These are phyloP conservation scores for Aspergillus ruber DNA, from an alignment of 2,329 filamentous ascomycete genomes.

Conservation along the genomic window DNA sequence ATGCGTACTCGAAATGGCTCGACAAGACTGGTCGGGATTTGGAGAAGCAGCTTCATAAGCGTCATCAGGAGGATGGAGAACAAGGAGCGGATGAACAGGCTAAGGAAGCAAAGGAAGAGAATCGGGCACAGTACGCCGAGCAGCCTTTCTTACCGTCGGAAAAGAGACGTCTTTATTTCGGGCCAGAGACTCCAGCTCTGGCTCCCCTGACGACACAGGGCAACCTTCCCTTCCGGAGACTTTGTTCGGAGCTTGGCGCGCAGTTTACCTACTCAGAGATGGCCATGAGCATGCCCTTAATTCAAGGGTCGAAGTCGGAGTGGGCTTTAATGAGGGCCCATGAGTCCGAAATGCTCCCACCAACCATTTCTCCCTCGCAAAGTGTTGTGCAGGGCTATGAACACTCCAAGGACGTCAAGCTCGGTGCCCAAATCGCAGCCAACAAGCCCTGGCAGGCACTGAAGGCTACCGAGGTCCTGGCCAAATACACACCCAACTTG, in stretches of 20 bases:
- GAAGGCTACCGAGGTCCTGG: constrained; percentile 79
- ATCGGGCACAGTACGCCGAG: constrained; percentile 74
- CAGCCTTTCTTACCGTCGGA: constrained; percentile 85
- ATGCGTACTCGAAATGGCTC: constrained; percentile 71
- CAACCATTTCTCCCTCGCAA: constrained; percentile 52
- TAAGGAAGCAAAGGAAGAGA: constrained; percentile 54
- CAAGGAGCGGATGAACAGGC: constrained; percentile 22
- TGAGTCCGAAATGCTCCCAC: constrained; percentile 69
- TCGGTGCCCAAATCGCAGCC: constrained; percentile 86
- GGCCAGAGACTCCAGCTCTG: constrained; percentile 84
- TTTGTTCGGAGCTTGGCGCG: constrained; percentile 83
- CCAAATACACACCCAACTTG: constrained; percentile 69
- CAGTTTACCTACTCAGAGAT: constrained; percentile 97
- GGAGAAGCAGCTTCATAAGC: constrained; percentile 46
- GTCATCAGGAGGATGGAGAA: constrained; percentile 31
- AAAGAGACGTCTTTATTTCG: constrained; percentile 90
- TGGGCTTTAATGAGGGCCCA: constrained; percentile 95
- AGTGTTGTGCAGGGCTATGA: constrained; percentile 69
- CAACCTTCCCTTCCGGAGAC: constrained; percentile 85
- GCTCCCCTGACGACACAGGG: constrained; percentile 94
- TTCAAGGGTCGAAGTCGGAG: constrained; percentile 85
- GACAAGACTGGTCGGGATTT: constrained; percentile 53
- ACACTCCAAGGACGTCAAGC: constrained; percentile 74
- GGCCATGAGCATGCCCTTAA: constrained; percentile 83
- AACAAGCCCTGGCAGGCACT: constrained; percentile 87